Evolutionary conservation across 208 protist genomes (phyloP), one percentile per base, ranked within the genome.

Genomic region (Leishmania amazonensis): DNA sequence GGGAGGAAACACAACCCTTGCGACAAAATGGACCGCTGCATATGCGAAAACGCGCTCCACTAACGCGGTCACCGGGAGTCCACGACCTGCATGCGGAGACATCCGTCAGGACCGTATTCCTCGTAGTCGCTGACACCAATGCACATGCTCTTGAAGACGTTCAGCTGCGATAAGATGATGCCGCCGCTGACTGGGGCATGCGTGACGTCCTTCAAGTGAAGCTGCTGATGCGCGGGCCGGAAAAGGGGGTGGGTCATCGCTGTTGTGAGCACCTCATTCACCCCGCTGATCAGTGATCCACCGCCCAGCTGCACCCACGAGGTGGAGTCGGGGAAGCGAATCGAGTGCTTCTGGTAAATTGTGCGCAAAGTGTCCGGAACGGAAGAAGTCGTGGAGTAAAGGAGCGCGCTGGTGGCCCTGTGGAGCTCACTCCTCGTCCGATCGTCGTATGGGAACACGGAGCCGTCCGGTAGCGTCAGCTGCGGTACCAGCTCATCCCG

Each of bases 141-240:
- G 73, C 91, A 96, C 87, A 97, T 92, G 75, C 85, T 79, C 80
- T 96, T 96, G 81, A 97, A 96, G 28, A 87, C 88, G 75, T 88
- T 94, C 31, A 97, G 83, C 72, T 96, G 93, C 3, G 92, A 91
- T 0, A 95, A 38, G 68, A 96, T 96, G 31, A 88, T 78, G 38
- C 87, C 91, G 15, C 94, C 94, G 58, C 87, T 90, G 8, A 93
- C 75, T 2, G 94, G 79, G 7, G 89, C 90, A 38, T 89, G 84
- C 31, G 81, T 79, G 7, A 86, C 73, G 62, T 87, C 87, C 53
- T 87, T 85, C 51, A 90, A 51, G 11, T 64, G 81, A 42, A 93
- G 80, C 80, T 87, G 77, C 65, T 54, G 70, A 8, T 84, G 81
- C 1, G 78, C 54, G 24, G 67, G 58, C 13, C 83, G 71, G 15